Conservation (phyloP, 352 stramenopile genomes). For the Thalassiosira ordinaria region DNA sequence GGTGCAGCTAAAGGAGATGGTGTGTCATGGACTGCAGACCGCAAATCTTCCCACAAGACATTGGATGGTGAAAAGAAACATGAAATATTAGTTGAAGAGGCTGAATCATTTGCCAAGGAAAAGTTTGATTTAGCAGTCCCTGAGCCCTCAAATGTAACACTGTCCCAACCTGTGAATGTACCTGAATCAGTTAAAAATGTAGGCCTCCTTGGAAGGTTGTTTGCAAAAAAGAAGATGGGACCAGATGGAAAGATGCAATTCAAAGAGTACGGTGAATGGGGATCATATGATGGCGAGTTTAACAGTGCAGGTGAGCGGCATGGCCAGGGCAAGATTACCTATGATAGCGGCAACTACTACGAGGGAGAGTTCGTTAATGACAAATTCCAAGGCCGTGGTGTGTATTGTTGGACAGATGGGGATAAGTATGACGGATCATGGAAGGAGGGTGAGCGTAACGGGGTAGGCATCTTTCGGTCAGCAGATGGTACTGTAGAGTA, state of each 20-base stretch:
- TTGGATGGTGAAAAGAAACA: slow-evolving; percentile 16
- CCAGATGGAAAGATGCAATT: not conserved
- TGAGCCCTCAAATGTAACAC: slow-evolving; percentile 7
- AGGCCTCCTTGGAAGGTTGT: slow-evolving; percentile 5
- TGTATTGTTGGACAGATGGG: slow-evolving; percentile 35
- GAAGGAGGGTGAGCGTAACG: slow-evolving; percentile 41
- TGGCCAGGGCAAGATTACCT: slow-evolving; percentile 49
- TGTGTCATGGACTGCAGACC: slow-evolving; percentile 35
- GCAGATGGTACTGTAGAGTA: slow-evolving; percentile 35
- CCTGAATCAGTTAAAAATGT: no score
- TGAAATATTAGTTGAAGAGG: slow-evolving; percentile 17
- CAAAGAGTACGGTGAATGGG: slow-evolving; percentile 45
- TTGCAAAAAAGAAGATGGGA: not conserved
- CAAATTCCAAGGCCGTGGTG: slow-evolving; percentile 36
- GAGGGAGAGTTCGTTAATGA: slow-evolving; percentile 36
- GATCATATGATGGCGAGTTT: slow-evolving; percentile 32
- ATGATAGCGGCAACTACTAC: slow-evolving; percentile 26
- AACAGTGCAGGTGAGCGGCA: slow-evolving; percentile 30
- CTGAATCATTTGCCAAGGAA: slow-evolving; percentile 22
- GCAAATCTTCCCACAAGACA: slow-evolving; percentile 23
- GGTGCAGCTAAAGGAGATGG: slow-evolving; percentile 20
- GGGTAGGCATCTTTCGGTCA: slow-evolving; percentile 17
- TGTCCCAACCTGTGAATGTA: no score
- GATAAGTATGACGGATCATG: slow-evolving; percentile 39
- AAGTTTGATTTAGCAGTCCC: slow-evolving; percentile 30